A percentile compares a stretch with the other conserved stretches of the same genome.
Evolutionary conservation across 352 stramenopile species (phyloP).

Genomic region (Globisporangium acanthophoron): DNA sequence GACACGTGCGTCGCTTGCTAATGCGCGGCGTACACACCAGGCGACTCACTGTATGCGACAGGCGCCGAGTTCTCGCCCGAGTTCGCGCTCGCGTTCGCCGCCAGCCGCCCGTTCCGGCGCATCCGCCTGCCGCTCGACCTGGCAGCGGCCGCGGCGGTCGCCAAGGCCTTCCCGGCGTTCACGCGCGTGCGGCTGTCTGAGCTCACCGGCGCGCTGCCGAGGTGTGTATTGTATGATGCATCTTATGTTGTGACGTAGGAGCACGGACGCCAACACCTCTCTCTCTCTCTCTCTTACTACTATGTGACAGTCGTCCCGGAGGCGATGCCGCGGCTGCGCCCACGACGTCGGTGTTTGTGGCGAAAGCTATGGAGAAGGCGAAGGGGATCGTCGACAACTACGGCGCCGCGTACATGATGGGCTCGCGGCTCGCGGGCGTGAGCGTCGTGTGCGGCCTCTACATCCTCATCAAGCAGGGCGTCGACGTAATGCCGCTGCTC

Average conservation of each 20-base stretch:
- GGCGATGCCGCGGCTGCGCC: slow-evolving; percentile 8
- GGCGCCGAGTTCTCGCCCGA: slow-evolving; percentile 76
- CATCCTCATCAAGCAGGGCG: slow-evolving; percentile 70
- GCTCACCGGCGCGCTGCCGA: slow-evolving; percentile 46
- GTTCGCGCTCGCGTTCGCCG: slow-evolving; percentile 81
- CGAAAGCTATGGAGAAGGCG: slow-evolving; percentile 61
- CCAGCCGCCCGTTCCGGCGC: slow-evolving; percentile 76
- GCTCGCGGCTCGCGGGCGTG: slow-evolving; percentile 73
- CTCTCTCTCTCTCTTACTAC: not conserved
- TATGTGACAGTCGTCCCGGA: slow-evolving; percentile 18
- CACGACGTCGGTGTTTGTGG: slow-evolving; percentile 31
- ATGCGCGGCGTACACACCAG: no score
- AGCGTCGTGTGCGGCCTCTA: slow-evolving; percentile 71
- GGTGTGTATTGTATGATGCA: slow-evolving; percentile 23
- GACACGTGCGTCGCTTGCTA: not conserved
- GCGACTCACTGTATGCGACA: not conserved
- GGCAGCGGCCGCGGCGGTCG: slow-evolving; percentile 51
- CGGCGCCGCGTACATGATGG: slow-evolving; percentile 86
- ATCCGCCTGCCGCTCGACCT: slow-evolving; percentile 77
- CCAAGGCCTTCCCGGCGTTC: slow-evolving; percentile 69
- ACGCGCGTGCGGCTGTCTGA: slow-evolving; percentile 68
- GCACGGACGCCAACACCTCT: not conserved
- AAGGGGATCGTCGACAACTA: slow-evolving; percentile 83
- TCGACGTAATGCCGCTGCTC: slow-evolving; percentile 78
- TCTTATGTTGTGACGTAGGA: not conserved